phyloP scores from a whole-genome alignment of 805 yeast genomes.

The Yamadazyma sp. region DNA sequence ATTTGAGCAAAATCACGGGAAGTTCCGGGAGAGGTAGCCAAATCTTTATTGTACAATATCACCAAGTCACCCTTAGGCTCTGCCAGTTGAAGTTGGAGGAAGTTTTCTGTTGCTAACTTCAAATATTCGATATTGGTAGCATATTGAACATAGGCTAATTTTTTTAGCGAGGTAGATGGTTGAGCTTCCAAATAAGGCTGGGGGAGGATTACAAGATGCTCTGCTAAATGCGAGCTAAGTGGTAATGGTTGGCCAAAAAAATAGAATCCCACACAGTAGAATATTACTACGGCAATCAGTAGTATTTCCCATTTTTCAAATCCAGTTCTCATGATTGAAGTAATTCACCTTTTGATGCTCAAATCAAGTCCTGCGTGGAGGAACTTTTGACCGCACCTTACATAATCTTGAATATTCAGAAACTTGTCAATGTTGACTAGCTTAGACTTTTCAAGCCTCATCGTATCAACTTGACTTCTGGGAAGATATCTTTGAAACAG shows the following conservation, averaged over 20 bases:
- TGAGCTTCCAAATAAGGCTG: conserved; percentile 21
- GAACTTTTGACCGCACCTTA: no score
- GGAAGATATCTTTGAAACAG: no score
- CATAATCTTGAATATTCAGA: no score
- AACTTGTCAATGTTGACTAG: no score
- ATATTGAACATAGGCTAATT: conserved; percentile 59
- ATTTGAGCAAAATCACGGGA: conserved; percentile 16
- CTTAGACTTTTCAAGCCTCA: no score
- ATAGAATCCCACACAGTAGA: conserved; percentile 1
- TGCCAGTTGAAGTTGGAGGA: conserved; percentile 32
- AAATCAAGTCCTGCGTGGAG: no score
- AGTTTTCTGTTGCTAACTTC: conserved; percentile 51
- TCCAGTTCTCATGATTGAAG: conserved; percentile 2
- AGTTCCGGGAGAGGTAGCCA: conserved; percentile 13
- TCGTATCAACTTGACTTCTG: no score
- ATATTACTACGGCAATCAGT: not conserved
- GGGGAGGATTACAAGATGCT: conserved; percentile 20
- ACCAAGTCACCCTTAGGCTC: conserved; percentile 43
- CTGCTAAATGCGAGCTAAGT: conserved; percentile 1
- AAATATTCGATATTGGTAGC: conserved; percentile 54
- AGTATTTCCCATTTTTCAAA: conserved; percentile 3
- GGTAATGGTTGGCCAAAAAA: not conserved
- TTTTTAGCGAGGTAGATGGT: conserved; percentile 14
- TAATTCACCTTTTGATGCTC: no score
- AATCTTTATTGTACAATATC: conserved; percentile 34